Evolutionary conservation across 768 basidiomycete genomes (phyloP).

Genomic region (Rickenella mellea): DNA sequence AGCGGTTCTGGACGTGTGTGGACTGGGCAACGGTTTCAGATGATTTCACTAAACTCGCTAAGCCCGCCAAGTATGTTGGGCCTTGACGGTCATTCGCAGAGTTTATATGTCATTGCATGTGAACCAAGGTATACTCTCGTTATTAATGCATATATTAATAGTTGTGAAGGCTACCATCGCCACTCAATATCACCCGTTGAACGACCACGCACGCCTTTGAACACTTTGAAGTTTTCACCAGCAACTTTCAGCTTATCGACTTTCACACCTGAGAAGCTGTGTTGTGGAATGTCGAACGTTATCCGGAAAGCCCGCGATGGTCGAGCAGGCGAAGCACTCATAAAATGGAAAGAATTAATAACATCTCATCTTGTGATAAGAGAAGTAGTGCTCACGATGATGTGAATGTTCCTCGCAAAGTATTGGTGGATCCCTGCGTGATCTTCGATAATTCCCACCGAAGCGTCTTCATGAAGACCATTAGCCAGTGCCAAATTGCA

Average conservation of each 20-base stretch:
- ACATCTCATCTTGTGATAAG: constrained; percentile 4
- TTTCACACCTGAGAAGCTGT: constrained; percentile 73
- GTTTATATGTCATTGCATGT: background rate
- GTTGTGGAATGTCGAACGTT: constrained; percentile 56
- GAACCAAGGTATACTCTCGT: background rate
- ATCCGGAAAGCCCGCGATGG: constrained; percentile 72
- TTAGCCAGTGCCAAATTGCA: constrained; percentile 1
- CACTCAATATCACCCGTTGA: constrained; percentile 65
- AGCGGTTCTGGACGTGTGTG: constrained; percentile 74
- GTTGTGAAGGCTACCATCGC: constrained; percentile 22
- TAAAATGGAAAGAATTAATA: no score
- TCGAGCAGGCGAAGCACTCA: constrained; percentile 35
- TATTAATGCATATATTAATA: background rate
- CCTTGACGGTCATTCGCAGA: no score
- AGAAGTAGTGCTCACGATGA: constrained; percentile 38
- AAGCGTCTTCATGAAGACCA: constrained; percentile 37
- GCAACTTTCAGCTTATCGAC: constrained; percentile 78
- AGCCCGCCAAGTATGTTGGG: no score
- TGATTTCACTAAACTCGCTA: no score
- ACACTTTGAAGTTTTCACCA: constrained; percentile 81
- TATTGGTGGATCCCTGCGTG: constrained; percentile 57
- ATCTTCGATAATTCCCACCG: constrained; percentile 71
- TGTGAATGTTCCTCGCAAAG: constrained; percentile 68
- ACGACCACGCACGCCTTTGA: constrained; percentile 77
- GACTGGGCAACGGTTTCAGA: constrained; percentile 59